phyloP scores from a whole-genome alignment of 2,329 filamentous ascomycete genomes.

The Colletotrichum brevisporum region DNA sequence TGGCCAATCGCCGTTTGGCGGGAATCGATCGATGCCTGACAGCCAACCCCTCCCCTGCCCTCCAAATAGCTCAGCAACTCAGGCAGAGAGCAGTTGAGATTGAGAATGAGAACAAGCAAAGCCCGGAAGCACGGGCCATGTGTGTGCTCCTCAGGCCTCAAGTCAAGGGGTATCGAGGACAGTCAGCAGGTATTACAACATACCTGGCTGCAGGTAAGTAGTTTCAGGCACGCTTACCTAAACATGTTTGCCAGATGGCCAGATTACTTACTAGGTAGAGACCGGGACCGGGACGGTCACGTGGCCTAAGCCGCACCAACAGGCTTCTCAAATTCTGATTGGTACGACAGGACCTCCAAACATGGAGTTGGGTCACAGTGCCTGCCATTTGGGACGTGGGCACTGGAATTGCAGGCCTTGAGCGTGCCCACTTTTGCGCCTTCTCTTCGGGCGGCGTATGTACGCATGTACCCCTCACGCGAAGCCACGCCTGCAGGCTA shows the following conservation, averaged over 20 bases:
- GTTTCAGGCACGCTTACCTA: not conserved
- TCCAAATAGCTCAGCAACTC: constrained; percentile 5
- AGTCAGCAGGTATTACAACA: no score
- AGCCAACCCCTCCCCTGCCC: not conserved
- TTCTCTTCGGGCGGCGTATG: constrained; percentile 10
- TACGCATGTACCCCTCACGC: constrained; percentile 43
- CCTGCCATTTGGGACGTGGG: no score
- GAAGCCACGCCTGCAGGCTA: constrained; percentile 52
- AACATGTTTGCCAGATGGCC: no score
- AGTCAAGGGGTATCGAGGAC: no score
- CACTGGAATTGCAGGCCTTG: constrained; percentile 7
- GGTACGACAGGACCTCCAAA: constrained; percentile 13
- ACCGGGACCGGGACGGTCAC: constrained; percentile 25
- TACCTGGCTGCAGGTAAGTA: not conserved
- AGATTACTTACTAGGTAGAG: not conserved
- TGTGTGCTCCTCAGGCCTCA: no score
- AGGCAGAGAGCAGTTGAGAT: not conserved
- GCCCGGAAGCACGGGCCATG: constrained; percentile 8
- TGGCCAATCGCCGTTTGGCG: not conserved
- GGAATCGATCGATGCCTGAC: constrained; percentile 11
- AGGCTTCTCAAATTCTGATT: constrained; percentile 37
- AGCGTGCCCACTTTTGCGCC: constrained; percentile 6
- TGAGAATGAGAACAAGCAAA: not conserved
- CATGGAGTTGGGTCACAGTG: no score
- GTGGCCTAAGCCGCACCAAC: constrained; percentile 25